phyloP scores from a whole-genome alignment of 1,284 basidiomycete genomes.

The Coniferiporia weirii region DNA sequence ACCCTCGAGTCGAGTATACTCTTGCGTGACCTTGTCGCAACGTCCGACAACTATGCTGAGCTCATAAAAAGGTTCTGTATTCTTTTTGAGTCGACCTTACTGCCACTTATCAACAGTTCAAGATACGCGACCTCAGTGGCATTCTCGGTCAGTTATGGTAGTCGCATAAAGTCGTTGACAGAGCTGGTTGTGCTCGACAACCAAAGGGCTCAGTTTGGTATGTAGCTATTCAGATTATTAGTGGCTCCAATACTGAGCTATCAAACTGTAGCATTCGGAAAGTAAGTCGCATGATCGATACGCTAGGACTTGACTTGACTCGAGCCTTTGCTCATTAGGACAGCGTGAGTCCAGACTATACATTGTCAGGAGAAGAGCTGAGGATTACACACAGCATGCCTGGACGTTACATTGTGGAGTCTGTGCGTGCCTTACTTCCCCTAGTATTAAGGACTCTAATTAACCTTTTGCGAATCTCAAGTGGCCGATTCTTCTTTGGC shows the following conservation, averaged over 20 bases:
- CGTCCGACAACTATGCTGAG: neutral
- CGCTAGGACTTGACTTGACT: neutral
- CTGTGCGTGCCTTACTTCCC: neutral
- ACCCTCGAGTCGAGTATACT: slow-evolving; percentile 5
- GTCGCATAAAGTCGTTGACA: slow-evolving; percentile 26
- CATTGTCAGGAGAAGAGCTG: neutral
- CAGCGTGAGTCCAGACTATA: neutral
- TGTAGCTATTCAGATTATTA: neutral
- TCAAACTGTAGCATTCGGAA: neutral
- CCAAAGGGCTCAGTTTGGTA: slow-evolving; percentile 3
- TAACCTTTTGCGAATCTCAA: neutral
- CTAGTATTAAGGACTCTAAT: too few species aligned
- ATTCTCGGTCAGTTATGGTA: slow-evolving; percentile 30
- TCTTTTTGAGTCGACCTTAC: too few species aligned
- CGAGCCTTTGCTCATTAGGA: neutral
- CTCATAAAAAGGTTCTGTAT: too few species aligned
- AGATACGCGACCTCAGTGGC: slow-evolving; percentile 30
- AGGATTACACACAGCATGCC: neutral
- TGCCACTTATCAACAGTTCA: too few species aligned
- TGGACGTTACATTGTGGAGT: slow-evolving; percentile 8
- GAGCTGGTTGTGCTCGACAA: slow-evolving; percentile 26
- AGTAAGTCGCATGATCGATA: neutral
- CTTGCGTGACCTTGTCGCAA: slow-evolving; percentile 1
- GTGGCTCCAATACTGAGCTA: too few species aligned
- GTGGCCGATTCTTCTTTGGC: slow-evolving; percentile 10